A percentile compares a stretch with the other conserved stretches of the same genome.
Conservation (phyloP, 148 eudicot species). For the Talinum fruticosum region DNA sequence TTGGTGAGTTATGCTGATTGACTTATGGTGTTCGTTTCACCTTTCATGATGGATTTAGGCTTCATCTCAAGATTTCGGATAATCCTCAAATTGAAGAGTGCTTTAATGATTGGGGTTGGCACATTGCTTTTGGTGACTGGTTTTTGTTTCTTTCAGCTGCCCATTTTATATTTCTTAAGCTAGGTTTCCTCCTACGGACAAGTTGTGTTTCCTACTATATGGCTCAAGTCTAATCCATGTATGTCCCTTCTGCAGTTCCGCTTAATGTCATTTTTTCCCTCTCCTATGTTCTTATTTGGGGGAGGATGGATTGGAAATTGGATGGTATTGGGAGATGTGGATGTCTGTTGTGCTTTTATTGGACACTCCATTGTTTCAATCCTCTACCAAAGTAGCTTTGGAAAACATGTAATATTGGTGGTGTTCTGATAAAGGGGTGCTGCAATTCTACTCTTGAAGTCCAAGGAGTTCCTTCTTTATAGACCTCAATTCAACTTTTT, state of each 20-base stretch:
- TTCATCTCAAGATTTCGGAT: neutral
- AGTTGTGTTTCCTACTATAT: neutral
- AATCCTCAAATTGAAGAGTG: neutral
- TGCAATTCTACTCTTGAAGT: neutral
- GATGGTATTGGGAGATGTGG: neutral
- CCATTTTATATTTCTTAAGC: neutral
- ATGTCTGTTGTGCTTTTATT: neutral
- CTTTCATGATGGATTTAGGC: neutral
- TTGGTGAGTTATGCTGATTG: neutral
- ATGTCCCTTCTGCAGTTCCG: neutral
- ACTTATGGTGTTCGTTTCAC: neutral
- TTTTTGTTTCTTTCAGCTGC: constrained; percentile 5
- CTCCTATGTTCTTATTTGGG: neutral
- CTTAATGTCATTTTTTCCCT: neutral
- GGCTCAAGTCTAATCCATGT: neutral
- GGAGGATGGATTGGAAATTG: neutral
- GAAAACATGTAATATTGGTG: neutral
- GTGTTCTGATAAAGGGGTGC: neutral
- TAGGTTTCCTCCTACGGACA: neutral
- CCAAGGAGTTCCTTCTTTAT: neutral
- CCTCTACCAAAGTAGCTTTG: neutral
- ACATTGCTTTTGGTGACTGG: neutral
- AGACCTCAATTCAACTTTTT: neutral
- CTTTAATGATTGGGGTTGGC: neutral
- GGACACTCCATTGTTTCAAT: neutral